Percentiles rank a stretch among this genome's conserved stretches.
phyloP scores from a whole-genome alignment of 2,329 filamentous ascomycete genomes.

The Colletotrichum sp. region DNA sequence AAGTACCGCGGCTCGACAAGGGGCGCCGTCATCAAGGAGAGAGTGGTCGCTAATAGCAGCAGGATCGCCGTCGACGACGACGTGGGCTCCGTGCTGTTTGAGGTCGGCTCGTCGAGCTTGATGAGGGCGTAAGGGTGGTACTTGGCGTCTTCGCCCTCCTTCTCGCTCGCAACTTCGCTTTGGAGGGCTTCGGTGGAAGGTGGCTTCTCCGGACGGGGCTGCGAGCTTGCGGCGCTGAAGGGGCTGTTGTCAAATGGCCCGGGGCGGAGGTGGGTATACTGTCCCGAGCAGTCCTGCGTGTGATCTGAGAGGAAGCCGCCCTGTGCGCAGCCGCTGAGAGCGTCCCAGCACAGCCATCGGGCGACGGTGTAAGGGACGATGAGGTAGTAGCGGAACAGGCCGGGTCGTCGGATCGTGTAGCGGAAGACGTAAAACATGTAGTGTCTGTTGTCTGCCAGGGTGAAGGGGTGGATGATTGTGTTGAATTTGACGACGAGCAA shows the following conservation, averaged over 20 bases:
- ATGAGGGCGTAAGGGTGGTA: slow-evolving; percentile 21
- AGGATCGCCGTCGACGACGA: slow-evolving; percentile 59
- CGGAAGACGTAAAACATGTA: slow-evolving; percentile 98
- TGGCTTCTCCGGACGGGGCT: not conserved
- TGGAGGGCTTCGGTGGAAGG: not conserved
- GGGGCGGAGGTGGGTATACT: not conserved
- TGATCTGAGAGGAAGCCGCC: not conserved
- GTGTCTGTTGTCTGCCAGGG: slow-evolving; percentile 93
- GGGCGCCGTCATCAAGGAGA: slow-evolving; percentile 86
- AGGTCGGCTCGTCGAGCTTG: slow-evolving; percentile 26
- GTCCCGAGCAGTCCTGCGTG: slow-evolving; percentile 1
- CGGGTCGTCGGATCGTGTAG: slow-evolving; percentile 73
- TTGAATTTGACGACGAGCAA: slow-evolving; percentile 73
- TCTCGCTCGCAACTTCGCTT: not conserved
- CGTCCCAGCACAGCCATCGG: slow-evolving; percentile 71
- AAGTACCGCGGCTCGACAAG: slow-evolving; percentile 96
- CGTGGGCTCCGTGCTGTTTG: slow-evolving; percentile 33
- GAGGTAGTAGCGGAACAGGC: slow-evolving; percentile 68
- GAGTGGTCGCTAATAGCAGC: slow-evolving; percentile 70
- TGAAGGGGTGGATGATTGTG: slow-evolving; percentile 95
- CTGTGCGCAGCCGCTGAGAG: slow-evolving; percentile 55
- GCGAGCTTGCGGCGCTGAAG: slow-evolving; percentile 21
- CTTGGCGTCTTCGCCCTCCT: not conserved
- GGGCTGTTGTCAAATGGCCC: slow-evolving; percentile 33
- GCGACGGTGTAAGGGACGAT: slow-evolving; percentile 74